These are phyloP conservation scores for Catharanthus roseus DNA, from an alignment of 257 asterid genomes.

Conservation along the genomic window DNA sequence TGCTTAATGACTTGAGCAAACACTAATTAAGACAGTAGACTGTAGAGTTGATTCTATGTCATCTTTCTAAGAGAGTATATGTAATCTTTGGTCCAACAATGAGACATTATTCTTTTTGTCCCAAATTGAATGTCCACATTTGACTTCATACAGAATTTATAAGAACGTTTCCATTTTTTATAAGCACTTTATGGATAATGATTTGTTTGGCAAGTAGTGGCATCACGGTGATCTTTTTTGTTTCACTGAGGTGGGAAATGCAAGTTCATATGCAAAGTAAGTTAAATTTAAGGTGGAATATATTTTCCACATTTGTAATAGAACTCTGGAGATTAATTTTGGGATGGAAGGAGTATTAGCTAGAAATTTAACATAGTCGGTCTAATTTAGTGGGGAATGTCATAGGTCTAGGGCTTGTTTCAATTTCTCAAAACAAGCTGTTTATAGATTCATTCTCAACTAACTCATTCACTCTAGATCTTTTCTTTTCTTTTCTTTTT, in stretches of 20 bases:
- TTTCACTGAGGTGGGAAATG: neutral
- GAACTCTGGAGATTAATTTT: neutral
- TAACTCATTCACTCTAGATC: no score
- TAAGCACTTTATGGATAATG: neutral
- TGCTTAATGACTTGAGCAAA: neutral
- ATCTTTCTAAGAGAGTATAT: neutral
- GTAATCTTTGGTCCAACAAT: neutral
- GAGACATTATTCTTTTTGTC: neutral
- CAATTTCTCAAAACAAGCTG: no score
- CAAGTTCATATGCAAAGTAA: neutral
- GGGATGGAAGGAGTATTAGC: neutral
- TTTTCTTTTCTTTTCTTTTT: no score
- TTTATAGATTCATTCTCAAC: no score
- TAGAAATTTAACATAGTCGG: neutral
- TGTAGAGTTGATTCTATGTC: neutral
- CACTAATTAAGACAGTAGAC: neutral
- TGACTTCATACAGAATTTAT: neutral
- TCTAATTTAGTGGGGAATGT: neutral
- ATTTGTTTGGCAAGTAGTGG: neutral
- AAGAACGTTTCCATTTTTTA: neutral
- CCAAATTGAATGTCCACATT: neutral
- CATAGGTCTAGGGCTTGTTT: neutral
- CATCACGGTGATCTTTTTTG: neutral
- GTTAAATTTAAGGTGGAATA: neutral
- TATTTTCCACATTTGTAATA: no score